Evolutionary conservation across 495 filamentous ascomycete genomes (phyloP).

Genomic region (Podospora conica): DNA sequence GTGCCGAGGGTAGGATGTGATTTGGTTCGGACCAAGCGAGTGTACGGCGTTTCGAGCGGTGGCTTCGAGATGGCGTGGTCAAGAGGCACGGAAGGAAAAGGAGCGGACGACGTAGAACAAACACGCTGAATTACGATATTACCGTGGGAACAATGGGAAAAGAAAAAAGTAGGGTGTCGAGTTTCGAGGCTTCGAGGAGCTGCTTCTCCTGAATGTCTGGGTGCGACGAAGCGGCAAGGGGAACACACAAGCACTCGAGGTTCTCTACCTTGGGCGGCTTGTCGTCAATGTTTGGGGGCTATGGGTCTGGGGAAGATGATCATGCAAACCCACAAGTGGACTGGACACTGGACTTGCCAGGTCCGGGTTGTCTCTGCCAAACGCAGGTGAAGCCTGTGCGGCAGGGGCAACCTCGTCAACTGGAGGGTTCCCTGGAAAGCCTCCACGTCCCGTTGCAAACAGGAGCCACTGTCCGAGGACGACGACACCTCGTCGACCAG

Average conservation of each 20-base stretch:
- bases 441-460: not conserved
- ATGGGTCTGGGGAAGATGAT: conserved; percentile 26
- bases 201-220: not conserved
- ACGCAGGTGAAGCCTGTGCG: conserved; percentile 22
- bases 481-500: not conserved
- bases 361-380: conserved; percentile 23
- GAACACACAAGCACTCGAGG: not conserved
- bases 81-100: not conserved
- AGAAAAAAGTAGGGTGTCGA: not conserved
- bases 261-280: conserved; percentile 2
- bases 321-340: conserved; percentile 25
- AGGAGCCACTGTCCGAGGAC: conserved; percentile 4
- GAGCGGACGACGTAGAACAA: not conserved
- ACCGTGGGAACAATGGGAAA: not conserved
- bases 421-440: conserved; percentile 1
- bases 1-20: not conserved
- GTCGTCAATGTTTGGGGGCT: conserved; percentile 21
- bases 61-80: not conserved
- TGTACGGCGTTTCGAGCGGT: not conserved
- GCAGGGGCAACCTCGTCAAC: conserved; percentile 7
- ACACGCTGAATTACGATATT: not conserved
- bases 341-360: conserved; percentile 17
- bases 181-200: not conserved
- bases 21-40: not conserved
- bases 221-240: not conserved